Base-by-base conservation (phyloP, 768 basidiomycete species). In the Termitomyces sp. region DNA sequence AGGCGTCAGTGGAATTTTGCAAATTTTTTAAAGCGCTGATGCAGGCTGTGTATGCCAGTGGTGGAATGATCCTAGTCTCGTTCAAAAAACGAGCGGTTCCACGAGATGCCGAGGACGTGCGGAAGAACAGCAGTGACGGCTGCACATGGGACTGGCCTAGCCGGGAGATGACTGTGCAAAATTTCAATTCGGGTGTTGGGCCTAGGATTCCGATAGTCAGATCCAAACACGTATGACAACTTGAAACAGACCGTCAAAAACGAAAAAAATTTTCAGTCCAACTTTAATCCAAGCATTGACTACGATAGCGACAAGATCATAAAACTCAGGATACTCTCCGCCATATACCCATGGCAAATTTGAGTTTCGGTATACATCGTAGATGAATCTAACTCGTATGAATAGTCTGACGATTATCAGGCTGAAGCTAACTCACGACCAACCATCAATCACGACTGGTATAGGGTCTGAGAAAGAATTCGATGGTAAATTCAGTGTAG, bases 281-380 rank as follows among this genome's bases (percentile, higher is more conserved):
- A 90, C 74, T 26, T 74, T 71, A 46, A 87, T 76, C 92, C 90
- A 92, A 13, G 86, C 83, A 58, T 77, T 68, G 13, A 88, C 82
- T 16, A 86, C 79, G 48, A 62, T 69, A 45, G 66, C 69, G 4
- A 88, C 75, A 18, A 81, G 69, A n/a, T 68, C 64, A 8, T 71
- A 69, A 60, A 90, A 87, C 54, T 77, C 77, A 2, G 69, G 65
- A 62, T 90, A 90, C 70, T 94, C 90, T 13, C 92, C 92, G 6
- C 92, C 92, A 64, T 90, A 94, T 0, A 90, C 88, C 92, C 91
- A 93, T 6, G 89, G 85, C 48, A 91, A 73, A 56, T 73, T 76
- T 2, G 85, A 84, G 54, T 77, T 75, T 29, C 78, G 71, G 59
- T 88, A 77, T 22, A 92, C 57, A 61, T 82, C 78, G 67, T 86